Conservation (phyloP, 768 basidiomycete species). For the Bullera alba region DNA sequence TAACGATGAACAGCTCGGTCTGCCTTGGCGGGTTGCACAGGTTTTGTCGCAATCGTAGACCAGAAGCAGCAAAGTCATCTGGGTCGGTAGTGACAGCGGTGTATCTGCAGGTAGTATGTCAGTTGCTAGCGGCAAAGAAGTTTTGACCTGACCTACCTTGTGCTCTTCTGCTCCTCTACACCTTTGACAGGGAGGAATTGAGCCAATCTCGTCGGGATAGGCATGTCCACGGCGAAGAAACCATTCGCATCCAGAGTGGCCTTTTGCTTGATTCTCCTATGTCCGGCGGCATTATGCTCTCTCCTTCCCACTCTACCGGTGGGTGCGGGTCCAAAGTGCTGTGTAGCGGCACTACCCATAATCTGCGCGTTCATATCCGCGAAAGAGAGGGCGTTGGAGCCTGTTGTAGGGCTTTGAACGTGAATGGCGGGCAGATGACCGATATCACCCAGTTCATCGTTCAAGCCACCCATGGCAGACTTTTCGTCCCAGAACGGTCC, state of each 20-base stretch:
- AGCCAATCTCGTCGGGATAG: constrained; percentile 39
- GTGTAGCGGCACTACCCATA: constrained; percentile 18
- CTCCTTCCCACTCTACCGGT: constrained; percentile 35
- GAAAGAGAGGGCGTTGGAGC: not conserved
- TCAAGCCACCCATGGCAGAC: not conserved
- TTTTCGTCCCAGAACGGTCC: not conserved
- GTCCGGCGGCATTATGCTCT: constrained; percentile 31
- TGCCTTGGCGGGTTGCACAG: constrained; percentile 56
- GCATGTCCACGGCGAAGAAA: constrained; percentile 42
- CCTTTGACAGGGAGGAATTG: constrained; percentile 43
- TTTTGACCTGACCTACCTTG: constrained; percentile 23
- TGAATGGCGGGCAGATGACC: constrained; percentile 9
- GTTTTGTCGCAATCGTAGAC: constrained; percentile 80
- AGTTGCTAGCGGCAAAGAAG: constrained; percentile 50
- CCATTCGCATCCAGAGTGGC: constrained; percentile 38
- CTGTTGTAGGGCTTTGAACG: constrained; percentile 10
- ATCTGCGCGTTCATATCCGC: not conserved
- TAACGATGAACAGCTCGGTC: constrained; percentile 87
- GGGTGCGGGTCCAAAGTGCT: constrained; percentile 45
- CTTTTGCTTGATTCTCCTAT: constrained; percentile 34
- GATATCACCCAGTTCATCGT: not conserved
- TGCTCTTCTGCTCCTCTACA: constrained; percentile 35
- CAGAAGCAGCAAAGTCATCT: constrained; percentile 75
- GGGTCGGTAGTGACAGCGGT: constrained; percentile 92
- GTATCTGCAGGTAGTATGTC: constrained; percentile 75